Evolutionary conservation across 495 filamentous ascomycete genomes (phyloP), one percentile per base, ranked within the genome.

Genomic region (Darksidea phi): DNA sequence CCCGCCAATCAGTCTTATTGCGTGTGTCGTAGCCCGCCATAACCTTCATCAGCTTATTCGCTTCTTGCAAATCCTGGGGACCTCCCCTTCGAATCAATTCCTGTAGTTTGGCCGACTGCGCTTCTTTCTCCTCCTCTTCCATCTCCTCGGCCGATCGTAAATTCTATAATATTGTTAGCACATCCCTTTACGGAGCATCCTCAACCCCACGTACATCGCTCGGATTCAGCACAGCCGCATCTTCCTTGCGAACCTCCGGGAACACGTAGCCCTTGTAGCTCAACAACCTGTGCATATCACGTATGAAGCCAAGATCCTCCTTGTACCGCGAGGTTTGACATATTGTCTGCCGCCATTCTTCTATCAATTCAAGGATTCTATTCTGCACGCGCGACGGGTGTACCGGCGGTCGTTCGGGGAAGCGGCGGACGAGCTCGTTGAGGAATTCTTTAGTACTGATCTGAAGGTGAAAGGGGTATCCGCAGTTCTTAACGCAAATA

Each of bases 401-500:
- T 61, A 92, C 79, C 11, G 93, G 89, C 45, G 94, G 94, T 28
- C 93, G 83, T 75, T 98, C 94, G 57, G 94, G 94, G 71, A 98
- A 98, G 53, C 93, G 82, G 58, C 94, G 87, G 25, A 98, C 94
- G 63, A 98, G 86, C 80, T 98, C 94, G 78, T 97, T 98, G 57
- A 98, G 83, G 69, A 98, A 97, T 67, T 98, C 94, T 73, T 98
- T 98, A 57, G 94, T 97, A 73, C 88, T 90, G 73, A 98, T 97
- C 76, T 98, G 94, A 38, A 98, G 86, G 62, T 98, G 94, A 75
- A 98, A 98, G 17, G 95, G 91, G 75, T 98, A 98, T 67, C 94
- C 94, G 84, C 94, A 98, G 75, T 98, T 98, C 77, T 98, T 98
- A 73, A 97, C 94, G 74, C 92, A 97, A 48, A 97, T 97, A 71